Conservation (phyloP, 2,329 filamentous ascomycete species). For the Ploettnerulaceae sp. region DNA sequence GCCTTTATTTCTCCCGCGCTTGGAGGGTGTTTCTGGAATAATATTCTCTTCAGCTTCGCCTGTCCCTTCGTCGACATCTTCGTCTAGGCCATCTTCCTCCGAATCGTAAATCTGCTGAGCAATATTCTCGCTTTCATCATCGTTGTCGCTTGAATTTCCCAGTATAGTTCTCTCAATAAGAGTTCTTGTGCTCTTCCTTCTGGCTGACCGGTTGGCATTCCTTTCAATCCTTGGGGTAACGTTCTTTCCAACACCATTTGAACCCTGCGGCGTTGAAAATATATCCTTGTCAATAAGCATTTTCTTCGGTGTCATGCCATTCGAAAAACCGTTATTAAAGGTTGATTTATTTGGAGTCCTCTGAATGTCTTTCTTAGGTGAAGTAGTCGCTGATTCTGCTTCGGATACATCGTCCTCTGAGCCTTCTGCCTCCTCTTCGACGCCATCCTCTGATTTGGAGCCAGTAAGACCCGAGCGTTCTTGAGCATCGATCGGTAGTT, state of each 20-base stretch:
- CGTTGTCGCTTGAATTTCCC: slow-evolving; percentile 63
- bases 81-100: slow-evolving; percentile 43
- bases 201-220: slow-evolving; percentile 73
- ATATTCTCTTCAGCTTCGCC: slow-evolving; percentile 31
- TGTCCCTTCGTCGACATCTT: slow-evolving; percentile 31
- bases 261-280: slow-evolving; percentile 31
- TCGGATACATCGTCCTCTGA: neutral
- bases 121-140: slow-evolving; percentile 63
- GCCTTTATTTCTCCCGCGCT: slow-evolving; percentile 42
- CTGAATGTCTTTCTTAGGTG: slow-evolving; percentile 1
- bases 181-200: slow-evolving; percentile 74
- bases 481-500: neutral
- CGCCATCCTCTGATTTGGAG: neutral
- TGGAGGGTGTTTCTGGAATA: slow-evolving; percentile 46
- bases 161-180: slow-evolving; percentile 68
- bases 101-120: slow-evolving; percentile 63
- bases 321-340: neutral
- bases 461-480: neutral
- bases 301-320: slow-evolving; percentile 23
- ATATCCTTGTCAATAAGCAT: slow-evolving; percentile 19
- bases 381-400: neutral
- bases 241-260: slow-evolving; percentile 14
- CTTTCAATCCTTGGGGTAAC: slow-evolving; percentile 29
- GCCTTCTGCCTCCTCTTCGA: neutral
- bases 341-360: neutral